A percentile compares a stretch with the other conserved stretches of the same genome.
phyloP scores from a whole-genome alignment of 805 yeast species.

The Starmerella vaccinii region DNA sequence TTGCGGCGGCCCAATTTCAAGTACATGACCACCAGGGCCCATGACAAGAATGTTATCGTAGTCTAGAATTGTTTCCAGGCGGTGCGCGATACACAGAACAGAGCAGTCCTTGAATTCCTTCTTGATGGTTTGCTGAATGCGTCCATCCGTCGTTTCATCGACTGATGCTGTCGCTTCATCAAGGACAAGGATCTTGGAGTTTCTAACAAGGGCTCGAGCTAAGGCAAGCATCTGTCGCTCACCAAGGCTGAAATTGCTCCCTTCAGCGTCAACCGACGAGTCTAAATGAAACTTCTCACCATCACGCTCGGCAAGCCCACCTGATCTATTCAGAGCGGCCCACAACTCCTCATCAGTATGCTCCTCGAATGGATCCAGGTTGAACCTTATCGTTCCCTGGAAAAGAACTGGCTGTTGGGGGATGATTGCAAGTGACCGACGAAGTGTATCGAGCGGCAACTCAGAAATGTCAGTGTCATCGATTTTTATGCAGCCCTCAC shows the following conservation, averaged over 20 bases:
- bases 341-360: conserved; percentile 49
- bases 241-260: conserved; percentile 20
- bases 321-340: conserved; percentile 53
- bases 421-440: conserved; percentile 65
- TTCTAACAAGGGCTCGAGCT: conserved; percentile 59
- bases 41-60: conserved; percentile 52
- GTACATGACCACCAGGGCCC: conserved; percentile 43
- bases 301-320: conserved; percentile 26
- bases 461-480: conserved; percentile 57
- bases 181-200: conserved; percentile 47
- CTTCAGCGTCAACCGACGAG: conserved; percentile 25
- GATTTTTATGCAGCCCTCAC: conserved; percentile 43
- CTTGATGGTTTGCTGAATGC: conserved; percentile 50
- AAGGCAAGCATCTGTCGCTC: conserved; percentile 33
- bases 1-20: conserved; percentile 47
- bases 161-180: conserved; percentile 74
- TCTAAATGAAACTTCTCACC: conserved; percentile 50
- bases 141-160: conserved; percentile 61
- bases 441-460: conserved; percentile 53
- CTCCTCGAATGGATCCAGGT: conserved; percentile 62
- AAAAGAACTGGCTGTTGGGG: conserved; percentile 84
- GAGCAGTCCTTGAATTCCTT: conserved; percentile 52
- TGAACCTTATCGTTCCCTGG: conserved; percentile 63
- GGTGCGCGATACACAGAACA: conserved; percentile 61
- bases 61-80: conserved; percentile 48